These are phyloP conservation scores for Kazachstania sp. DNA, from an alignment of 1,139 yeast genomes.

Conservation along the genomic window DNA sequence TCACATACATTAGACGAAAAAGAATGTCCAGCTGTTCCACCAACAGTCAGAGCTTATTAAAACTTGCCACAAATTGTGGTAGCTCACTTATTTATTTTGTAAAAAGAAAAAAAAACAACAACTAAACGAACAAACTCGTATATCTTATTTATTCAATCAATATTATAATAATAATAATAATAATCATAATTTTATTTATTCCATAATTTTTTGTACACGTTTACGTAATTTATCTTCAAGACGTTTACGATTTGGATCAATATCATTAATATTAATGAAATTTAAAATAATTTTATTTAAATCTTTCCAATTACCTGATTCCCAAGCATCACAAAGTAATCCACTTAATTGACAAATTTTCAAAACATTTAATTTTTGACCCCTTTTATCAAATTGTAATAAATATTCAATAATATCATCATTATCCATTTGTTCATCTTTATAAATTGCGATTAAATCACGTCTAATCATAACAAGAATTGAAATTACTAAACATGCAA, in stretches of 20 bases:
- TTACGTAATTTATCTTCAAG: constrained; percentile 18
- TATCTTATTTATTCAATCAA: constrained; percentile 2
- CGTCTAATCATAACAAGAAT: constrained; percentile 44
- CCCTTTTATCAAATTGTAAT: constrained; percentile 47
- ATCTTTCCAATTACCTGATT: constrained; percentile 13
- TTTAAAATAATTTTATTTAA: constrained; percentile 16
- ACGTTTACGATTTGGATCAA: constrained; percentile 20
- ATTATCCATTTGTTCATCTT: constrained; percentile 40
- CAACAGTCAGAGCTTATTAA: constrained; percentile 86
- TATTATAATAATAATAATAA: too few relatives aligned
- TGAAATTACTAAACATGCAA: constrained; percentile 45
- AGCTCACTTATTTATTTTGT: too few relatives aligned
- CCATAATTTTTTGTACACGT: constrained; percentile 9
- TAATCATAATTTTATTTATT: too few relatives aligned
- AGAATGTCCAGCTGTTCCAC: constrained; percentile 95
- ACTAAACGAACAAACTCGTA: background rate
- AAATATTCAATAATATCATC: constrained; percentile 53
- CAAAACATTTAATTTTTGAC: constrained; percentile 14
- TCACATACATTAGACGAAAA: constrained; percentile 76
- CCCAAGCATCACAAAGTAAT: constrained; percentile 21
- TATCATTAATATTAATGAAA: constrained; percentile 11
- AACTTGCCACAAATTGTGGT: background rate
- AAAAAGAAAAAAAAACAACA: background rate
- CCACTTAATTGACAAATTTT: constrained; percentile 22
- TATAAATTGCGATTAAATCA: constrained; percentile 29